Evolutionary conservation across 768 basidiomycete species (phyloP).

Genomic region (Amanita rubescens): DNA sequence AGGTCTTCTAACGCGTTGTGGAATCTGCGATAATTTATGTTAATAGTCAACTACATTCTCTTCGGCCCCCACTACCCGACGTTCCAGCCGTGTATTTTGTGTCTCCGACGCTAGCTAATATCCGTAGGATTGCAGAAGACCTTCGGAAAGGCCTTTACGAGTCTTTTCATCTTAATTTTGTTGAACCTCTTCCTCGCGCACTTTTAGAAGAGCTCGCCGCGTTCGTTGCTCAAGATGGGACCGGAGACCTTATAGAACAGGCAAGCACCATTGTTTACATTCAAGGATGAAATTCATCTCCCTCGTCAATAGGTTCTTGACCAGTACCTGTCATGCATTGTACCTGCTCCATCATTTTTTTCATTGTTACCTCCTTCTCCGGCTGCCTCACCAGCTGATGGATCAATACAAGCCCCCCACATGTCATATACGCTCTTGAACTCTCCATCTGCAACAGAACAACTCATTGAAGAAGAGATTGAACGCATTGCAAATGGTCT

Average conservation of each 20-base stretch:
- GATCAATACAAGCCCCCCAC: constrained; percentile 29
- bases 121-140: constrained; percentile 89
- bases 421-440: constrained; percentile 86
- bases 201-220: constrained; percentile 92
- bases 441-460: constrained; percentile 83
- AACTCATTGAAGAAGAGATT: constrained; percentile 88
- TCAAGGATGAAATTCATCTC: constrained; percentile 3
- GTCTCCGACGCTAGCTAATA: constrained; percentile 79
- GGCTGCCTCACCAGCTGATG: constrained; percentile 26
- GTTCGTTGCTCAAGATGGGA: constrained; percentile 77
- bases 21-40: background rate
- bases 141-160: constrained; percentile 86
- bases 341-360: constrained; percentile 89
- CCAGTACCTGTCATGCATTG: constrained; percentile 94
- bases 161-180: constrained; percentile 91
- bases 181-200: constrained; percentile 82
- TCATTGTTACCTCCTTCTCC: constrained; percentile 67
- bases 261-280: constrained; percentile 28
- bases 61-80: constrained; percentile 84
- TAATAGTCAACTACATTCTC: constrained; percentile 80
- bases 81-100: constrained; percentile 98
- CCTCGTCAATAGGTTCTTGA: constrained; percentile 64
- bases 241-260: constrained; percentile 75
- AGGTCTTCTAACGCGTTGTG: constrained; percentile 25
- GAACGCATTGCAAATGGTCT: constrained; percentile 87